Conservation (phyloP, 441 rosid species). For the Syzygium syzygioides region DNA sequence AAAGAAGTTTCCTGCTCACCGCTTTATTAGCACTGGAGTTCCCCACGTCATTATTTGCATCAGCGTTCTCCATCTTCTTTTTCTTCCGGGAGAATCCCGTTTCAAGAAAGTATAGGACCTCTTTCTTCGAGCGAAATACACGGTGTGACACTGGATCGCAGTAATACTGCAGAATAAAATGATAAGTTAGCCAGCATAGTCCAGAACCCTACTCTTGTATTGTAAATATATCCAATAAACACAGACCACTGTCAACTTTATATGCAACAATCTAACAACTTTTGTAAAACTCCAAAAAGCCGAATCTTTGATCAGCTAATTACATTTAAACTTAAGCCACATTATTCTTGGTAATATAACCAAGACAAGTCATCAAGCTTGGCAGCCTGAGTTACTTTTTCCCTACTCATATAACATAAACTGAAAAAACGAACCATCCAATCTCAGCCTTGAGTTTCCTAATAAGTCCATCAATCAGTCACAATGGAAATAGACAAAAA, state of each 20-base stretch:
- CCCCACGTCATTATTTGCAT: conserved; percentile 2
- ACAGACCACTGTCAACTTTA: background rate
- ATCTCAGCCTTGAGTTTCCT: background rate
- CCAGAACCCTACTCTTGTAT: background rate
- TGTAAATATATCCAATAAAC: background rate
- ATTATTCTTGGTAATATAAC: background rate
- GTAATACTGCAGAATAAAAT: conserved; percentile 51
- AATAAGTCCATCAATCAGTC: background rate
- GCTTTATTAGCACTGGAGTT: conserved; percentile 17
- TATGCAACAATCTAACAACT: background rate
- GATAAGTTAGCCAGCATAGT: background rate
- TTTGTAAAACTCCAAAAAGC: background rate
- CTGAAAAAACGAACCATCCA: background rate
- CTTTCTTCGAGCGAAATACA: conserved; percentile 68
- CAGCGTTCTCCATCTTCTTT: conserved; percentile 20
- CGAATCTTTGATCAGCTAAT: background rate
- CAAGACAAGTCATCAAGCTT: background rate
- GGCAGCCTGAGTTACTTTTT: background rate
- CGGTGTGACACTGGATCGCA: conserved; percentile 48
- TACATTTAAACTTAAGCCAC: background rate
- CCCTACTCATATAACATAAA: background rate
- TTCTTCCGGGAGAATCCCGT: conserved; percentile 33
- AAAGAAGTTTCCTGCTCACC: conserved; percentile 29
- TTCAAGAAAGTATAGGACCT: conserved; percentile 59
- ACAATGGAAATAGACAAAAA: background rate